phyloP scores from a whole-genome alignment of 306 rosid genomes.

The Prunus mira region DNA sequence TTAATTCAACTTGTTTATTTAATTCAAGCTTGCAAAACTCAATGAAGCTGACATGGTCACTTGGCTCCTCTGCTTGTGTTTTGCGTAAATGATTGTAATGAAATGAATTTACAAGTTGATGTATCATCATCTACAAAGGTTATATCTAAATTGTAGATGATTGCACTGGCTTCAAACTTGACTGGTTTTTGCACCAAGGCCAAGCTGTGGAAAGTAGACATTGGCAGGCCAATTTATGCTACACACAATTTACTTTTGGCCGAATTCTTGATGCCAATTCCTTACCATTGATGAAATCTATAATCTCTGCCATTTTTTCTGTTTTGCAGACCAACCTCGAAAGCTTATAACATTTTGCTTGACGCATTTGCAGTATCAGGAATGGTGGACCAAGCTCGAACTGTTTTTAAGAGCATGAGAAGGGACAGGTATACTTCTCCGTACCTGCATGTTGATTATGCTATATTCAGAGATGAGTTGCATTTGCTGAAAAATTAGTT shows the following conservation, averaged over 20 bases:
- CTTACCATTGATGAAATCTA: constrained; percentile 6
- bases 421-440: constrained; percentile 67
- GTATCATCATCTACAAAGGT: too few species aligned
- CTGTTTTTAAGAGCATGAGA: constrained; percentile 88
- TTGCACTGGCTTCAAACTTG: too few species aligned
- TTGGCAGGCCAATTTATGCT: too few species aligned
- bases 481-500: not conserved
- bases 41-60: not conserved
- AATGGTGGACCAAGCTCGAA: constrained; percentile 90
- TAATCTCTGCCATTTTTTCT: constrained; percentile 1
- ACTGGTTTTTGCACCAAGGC: too few species aligned
- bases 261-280: not conserved
- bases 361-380: constrained; percentile 95
- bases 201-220: too few species aligned
- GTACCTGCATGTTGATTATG: constrained; percentile 11
- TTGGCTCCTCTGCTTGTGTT: not conserved
- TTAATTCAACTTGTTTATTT: not conserved
- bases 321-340: constrained; percentile 74
- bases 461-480: constrained; percentile 7
- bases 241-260: not conserved
- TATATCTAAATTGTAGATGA: too few species aligned
- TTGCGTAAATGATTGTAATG: not conserved
- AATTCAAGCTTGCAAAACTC: not conserved
- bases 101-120: not conserved
- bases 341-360: constrained; percentile 88